phyloP scores from a whole-genome alignment of 148 eudicot genomes.

The Tetragonia tetragonoides region DNA sequence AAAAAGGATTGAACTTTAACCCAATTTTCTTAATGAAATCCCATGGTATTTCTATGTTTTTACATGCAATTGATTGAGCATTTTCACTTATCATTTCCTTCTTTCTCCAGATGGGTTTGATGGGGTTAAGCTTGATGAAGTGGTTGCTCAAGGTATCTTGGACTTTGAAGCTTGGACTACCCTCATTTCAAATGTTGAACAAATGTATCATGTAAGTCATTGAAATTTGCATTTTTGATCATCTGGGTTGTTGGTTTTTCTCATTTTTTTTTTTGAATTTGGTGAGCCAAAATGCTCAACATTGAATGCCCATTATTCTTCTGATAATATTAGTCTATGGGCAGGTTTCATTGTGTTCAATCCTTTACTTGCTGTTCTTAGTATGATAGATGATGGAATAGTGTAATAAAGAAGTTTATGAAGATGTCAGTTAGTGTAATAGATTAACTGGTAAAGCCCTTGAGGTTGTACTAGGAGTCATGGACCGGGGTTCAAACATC shows the following conservation, averaged over 20 bases:
- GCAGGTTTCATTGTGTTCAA: too few relatives aligned
- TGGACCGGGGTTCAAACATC: too few relatives aligned
- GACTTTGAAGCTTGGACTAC: slow-evolving; percentile 65
- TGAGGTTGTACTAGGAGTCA: too few relatives aligned
- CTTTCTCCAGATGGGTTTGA: slow-evolving; percentile 34
- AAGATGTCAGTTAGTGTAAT: too few relatives aligned
- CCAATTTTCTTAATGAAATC: too few relatives aligned
- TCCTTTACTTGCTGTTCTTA: too few relatives aligned
- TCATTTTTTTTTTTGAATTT: neutral
- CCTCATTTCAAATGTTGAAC: slow-evolving; percentile 61
- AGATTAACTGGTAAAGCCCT: too few relatives aligned
- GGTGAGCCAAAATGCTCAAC: neutral
- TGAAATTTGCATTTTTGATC: neutral
- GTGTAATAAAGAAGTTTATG: too few relatives aligned
- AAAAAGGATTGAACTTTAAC: too few relatives aligned
- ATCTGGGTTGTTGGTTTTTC: neutral
- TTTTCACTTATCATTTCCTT: neutral
- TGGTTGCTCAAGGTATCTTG: slow-evolving; percentile 38
- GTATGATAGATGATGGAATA: too few relatives aligned
- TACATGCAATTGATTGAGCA: neutral
- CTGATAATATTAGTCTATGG: neutral
- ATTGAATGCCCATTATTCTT: neutral
- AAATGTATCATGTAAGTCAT: slow-evolving; percentile 44
- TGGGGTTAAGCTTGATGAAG: slow-evolving; percentile 38
- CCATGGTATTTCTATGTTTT: too few relatives aligned